Percentiles rank a stretch among this genome's conserved stretches.
Evolutionary conservation across 495 filamentous ascomycete genomes (phyloP).

Genomic region (Achaetomiella virescens): DNA sequence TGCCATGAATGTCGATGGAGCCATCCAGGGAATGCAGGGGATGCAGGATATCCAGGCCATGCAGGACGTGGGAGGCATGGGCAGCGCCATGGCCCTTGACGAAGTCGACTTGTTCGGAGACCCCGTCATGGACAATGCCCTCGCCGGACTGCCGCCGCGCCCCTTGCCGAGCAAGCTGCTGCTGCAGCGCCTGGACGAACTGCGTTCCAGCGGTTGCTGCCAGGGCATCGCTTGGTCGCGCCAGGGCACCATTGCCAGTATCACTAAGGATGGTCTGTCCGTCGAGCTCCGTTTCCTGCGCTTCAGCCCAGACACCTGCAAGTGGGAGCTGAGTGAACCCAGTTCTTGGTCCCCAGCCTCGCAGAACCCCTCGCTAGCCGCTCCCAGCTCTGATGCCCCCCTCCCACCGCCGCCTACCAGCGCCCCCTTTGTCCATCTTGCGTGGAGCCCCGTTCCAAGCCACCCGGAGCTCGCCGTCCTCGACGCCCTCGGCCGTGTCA

Average conservation of each 20-base stretch:
- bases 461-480: slow-evolving; percentile 65
- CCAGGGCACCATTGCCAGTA: slow-evolving; percentile 77
- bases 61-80: slow-evolving; percentile 22
- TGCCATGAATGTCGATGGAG: slow-evolving; percentile 2
- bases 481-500: slow-evolving; percentile 66
- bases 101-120: slow-evolving; percentile 77
- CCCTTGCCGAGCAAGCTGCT: slow-evolving; percentile 58
- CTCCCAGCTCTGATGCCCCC: slow-evolving; percentile 37
- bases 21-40: slow-evolving; percentile 2
- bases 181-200: slow-evolving; percentile 68
- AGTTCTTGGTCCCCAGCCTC: slow-evolving; percentile 32
- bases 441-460: slow-evolving; percentile 62
- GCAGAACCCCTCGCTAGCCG: slow-evolving; percentile 31
- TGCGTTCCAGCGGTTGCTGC: slow-evolving; percentile 71
- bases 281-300: slow-evolving; percentile 67
- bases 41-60: slow-evolving; percentile 10
- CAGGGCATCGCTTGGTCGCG: slow-evolving; percentile 90
- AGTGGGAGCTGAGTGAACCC: slow-evolving; percentile 69
- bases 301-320: slow-evolving; percentile 61
- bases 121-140: slow-evolving; percentile 41
- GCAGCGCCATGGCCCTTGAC: slow-evolving; percentile 47
- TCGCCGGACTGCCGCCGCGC: slow-evolving; percentile 43
- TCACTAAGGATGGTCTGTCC: slow-evolving; percentile 60
- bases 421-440: slow-evolving; percentile 64
- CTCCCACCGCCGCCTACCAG: slow-evolving; percentile 28